phyloP scores from a whole-genome alignment of 768 basidiomycete species.

The Suillus luteus region DNA sequence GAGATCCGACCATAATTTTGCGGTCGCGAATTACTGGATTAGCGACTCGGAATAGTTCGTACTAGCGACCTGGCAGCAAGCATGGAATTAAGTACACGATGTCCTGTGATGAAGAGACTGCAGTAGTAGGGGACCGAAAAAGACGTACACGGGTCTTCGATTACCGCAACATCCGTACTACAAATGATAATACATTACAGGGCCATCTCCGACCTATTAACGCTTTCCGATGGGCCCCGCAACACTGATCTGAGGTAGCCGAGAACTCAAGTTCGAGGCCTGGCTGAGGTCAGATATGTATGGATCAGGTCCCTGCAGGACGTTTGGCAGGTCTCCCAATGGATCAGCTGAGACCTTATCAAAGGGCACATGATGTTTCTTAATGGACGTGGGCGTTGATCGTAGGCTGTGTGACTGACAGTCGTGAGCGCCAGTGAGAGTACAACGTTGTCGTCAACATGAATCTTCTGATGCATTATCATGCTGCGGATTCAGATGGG shows the following conservation, averaged over 20 bases:
- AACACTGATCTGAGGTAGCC: neutral
- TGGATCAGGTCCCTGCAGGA: neutral
- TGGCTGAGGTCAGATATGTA: neutral
- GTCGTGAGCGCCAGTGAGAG: neutral
- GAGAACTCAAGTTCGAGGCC: neutral
- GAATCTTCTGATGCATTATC: neutral
- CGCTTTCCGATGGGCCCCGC: neutral
- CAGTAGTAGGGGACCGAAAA: neutral
- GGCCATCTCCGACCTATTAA: neutral
- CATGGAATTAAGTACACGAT: neutral
- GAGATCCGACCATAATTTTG: constrained; percentile 2
- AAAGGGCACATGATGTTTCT: neutral
- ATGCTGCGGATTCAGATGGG: no score
- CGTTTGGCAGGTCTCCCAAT: neutral
- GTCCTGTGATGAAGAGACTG: neutral
- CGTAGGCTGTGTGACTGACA: constrained; percentile 3
- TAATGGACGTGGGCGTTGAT: constrained; percentile 2
- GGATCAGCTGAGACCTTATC: neutral
- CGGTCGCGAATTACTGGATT: constrained; percentile 4
- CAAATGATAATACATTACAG: neutral
- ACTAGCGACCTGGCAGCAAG: neutral
- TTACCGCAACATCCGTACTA: neutral
- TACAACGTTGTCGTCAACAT: constrained; percentile 2
- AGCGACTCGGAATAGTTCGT: neutral
- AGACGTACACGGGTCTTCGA: neutral